A percentile compares a stretch with the other conserved stretches of the same genome.
These are phyloP conservation scores for Boletellus deceptivus DNA, from an alignment of 1,284 basidiomycete species.

Conservation along the genomic window DNA sequence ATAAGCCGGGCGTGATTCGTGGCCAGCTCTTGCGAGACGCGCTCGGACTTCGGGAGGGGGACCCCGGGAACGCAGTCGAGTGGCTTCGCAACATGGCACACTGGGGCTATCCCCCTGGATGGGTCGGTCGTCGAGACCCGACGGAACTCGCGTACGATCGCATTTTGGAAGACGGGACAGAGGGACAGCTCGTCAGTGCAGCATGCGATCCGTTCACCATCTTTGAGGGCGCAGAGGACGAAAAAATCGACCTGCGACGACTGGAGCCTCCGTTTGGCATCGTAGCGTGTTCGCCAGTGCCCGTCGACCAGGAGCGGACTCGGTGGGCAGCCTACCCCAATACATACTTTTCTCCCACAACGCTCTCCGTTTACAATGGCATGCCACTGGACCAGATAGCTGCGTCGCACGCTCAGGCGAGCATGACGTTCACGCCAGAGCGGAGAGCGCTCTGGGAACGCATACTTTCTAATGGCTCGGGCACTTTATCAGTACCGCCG, in stretches of 20 bases:
- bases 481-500: slow-evolving; percentile 14
- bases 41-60: slow-evolving; percentile 46
- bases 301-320: slow-evolving; percentile 13
- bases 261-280: not conserved
- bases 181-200: slow-evolving; percentile 24
- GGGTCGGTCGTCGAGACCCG: slow-evolving; percentile 55
- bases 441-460: slow-evolving; percentile 41
- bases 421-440: slow-evolving; percentile 39
- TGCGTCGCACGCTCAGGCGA: slow-evolving; percentile 26
- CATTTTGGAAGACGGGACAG: slow-evolving; percentile 28
- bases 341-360: slow-evolving; percentile 54
- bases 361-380: slow-evolving; percentile 53
- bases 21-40: slow-evolving; percentile 55
- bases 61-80: slow-evolving; percentile 37
- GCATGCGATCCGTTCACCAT: slow-evolving; percentile 34
- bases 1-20: slow-evolving; percentile 58
- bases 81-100: slow-evolving; percentile 65
- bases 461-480: slow-evolving; percentile 28
- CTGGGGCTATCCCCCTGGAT: slow-evolving; percentile 78
- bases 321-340: slow-evolving; percentile 65
- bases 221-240: slow-evolving; percentile 39
- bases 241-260: slow-evolving; percentile 30
- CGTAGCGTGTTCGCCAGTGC: not conserved
- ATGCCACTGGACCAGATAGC: slow-evolving; percentile 31
- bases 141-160: slow-evolving; percentile 42